Base-by-base conservation (phyloP, 2,329 filamentous ascomycete species). In the Rhytidhysteron rufulum region DNA sequence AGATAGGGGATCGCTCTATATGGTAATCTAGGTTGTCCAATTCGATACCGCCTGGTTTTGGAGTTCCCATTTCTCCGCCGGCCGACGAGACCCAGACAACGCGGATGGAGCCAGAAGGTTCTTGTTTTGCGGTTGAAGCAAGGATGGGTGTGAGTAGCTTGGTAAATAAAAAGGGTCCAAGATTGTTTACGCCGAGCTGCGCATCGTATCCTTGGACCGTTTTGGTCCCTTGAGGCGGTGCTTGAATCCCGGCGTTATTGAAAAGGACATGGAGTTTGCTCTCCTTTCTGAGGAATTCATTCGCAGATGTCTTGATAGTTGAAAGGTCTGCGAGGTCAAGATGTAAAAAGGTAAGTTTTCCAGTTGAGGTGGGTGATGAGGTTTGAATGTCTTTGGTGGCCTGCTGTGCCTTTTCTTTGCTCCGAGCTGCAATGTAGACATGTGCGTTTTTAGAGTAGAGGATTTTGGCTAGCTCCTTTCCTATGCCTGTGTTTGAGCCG, bases 401-500 rank as follows among this genome's bases (percentile, higher is more conserved):
- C 2, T 53, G 45, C 7, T 51, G 46, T 9, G 62, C 72, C 48
- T 74, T 76, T 22, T 65, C 57, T 32, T 63, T 50, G 7, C 55
- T 68, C 17, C 76, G 72, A 5, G 68, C 69, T 11, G 74, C 73
- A 19, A 77, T 56, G 54, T 78, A 79, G 17, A 80, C 70, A 0
- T 62, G 74, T 25, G 68, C 75, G 39, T 75, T 73, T 25, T 68
- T 68, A 20, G 57, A 51, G 54, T 79, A 80, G n/a, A 81, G 63
- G 7, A 79, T 68, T 32, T 67, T 66, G 33, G 62, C 63, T n/a
- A 79, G 62, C 48, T 77, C 71, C 21, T 69, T 66, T 15, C 76
- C 75, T 9, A 77, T 62, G 24, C 68, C 68, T 1, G 65, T 49
- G 37, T 66, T 62, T 24, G 66, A 68, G 13, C 71, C 71, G 1